Base-by-base conservation (phyloP, 169 alveolate genomes). In the Plasmodium ovale region DNA sequence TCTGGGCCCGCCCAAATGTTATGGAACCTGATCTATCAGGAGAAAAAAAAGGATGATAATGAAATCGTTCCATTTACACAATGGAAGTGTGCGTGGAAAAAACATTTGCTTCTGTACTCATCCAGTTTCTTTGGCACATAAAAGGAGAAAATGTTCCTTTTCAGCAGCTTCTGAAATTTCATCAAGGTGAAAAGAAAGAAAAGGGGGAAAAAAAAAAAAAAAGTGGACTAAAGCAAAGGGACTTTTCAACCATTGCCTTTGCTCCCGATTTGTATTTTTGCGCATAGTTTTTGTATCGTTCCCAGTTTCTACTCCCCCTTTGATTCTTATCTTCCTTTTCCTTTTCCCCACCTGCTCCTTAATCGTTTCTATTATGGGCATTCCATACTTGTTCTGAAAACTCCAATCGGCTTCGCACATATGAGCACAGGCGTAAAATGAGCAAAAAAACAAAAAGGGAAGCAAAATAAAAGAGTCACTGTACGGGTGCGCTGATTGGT, bases 1-100 rank as follows among this genome's bases (percentile, higher is more conserved):
- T 98, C 85, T 96, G 96, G 7, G 96, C 96, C 44, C 96, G 94
- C 5, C 98, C 98, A 74, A 96, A 96, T 72, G 94, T 92, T 27
- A 72, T 79, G 33, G 94, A 49, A 31, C 92, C 91, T 27, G 88
- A 72, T 53, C 65, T 62, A 53, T 74, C 64, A 39, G 67, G 37
- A 27, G 37, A 23, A n/a, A 0, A 37, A 65, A 65, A 37, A 25
- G 33, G 19, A 2, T 59, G n/a, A 31, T 16, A 33, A 25, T 54
- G 19, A 31, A 62, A n/a, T 4, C 21, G 3, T 37, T 10, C 42
- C 14, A n/a, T 47, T 23, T 69, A 47, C 29, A 37, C 19, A 12
- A 25, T 47, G 5, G 21, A n/a, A 0, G 23, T 44, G 23, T 67
- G 6, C 44, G 39, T 64, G 14, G 64, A 29, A 0, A 3, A 19